A percentile compares a stretch with the other conserved stretches of the same genome.
Evolutionary conservation across 2,329 filamentous ascomycete species (phyloP).

Genomic region (Alternaria metachromatica): DNA sequence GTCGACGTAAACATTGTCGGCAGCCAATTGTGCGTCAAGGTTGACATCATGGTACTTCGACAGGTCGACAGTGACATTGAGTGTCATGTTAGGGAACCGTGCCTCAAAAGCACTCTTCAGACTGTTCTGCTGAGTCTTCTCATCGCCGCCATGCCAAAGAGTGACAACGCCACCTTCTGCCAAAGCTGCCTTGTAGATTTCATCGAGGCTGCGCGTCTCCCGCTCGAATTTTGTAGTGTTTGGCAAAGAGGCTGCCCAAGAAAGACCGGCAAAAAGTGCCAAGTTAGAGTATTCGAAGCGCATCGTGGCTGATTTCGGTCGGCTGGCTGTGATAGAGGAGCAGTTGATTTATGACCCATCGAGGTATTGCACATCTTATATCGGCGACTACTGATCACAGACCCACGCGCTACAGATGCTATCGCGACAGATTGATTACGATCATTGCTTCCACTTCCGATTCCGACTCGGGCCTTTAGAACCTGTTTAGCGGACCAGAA

Average conservation of each 20-base stretch:
- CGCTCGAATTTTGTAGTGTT: background rate
- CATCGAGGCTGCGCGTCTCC: constrained; percentile 58
- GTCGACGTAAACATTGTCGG: constrained; percentile 48
- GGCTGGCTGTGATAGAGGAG: background rate
- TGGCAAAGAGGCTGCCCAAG: background rate
- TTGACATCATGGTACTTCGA: constrained; percentile 62
- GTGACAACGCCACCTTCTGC: constrained; percentile 57
- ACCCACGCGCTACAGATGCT: background rate
- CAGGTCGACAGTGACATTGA: constrained; percentile 62
- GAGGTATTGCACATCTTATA: background rate
- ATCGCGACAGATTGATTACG: background rate
- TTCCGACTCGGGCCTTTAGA: background rate
- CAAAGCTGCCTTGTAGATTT: constrained; percentile 59
- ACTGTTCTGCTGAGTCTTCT: constrained; percentile 48
- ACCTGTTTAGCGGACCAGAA: background rate
- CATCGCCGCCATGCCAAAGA: constrained; percentile 59
- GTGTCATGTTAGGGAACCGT: constrained; percentile 58
- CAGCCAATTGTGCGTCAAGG: constrained; percentile 56
- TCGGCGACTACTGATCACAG: background rate
- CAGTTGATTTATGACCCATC: background rate
- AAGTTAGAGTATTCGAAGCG: constrained; percentile 1
- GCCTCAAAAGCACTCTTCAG: constrained; percentile 56
- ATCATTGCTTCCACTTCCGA: background rate
- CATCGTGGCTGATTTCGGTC: background rate
- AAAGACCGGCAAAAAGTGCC: background rate